Evolutionary conservation across 1,139 yeast species (phyloP).

Genomic region (Candida tetrigidarum): DNA sequence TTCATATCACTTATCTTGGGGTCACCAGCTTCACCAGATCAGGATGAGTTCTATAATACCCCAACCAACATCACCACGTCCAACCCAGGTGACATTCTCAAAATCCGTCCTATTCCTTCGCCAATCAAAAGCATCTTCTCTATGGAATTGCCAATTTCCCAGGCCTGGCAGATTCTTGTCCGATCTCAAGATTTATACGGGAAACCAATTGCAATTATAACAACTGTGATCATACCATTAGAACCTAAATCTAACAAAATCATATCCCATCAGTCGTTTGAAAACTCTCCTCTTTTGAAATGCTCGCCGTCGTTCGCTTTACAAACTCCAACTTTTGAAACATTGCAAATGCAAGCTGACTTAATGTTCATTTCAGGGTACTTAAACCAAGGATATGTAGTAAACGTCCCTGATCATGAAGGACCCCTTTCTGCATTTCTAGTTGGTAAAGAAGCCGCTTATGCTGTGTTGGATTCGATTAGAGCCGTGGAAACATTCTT

Average conservation of each 20-base stretch:
- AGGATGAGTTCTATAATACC: conserved; percentile 27
- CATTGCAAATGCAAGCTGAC: conserved; percentile 26
- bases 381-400: conserved; percentile 35
- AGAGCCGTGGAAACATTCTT: conserved; percentile 32
- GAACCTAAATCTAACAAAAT: conserved; percentile 33
- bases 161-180: conserved; percentile 35
- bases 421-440: conserved; percentile 33
- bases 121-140: conserved; percentile 19
- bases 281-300: conserved; percentile 31
- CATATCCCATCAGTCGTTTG: conserved; percentile 38
- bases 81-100: conserved; percentile 26
- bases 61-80: conserved; percentile 24
- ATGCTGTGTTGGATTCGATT: conserved; percentile 31
- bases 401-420: conserved; percentile 38
- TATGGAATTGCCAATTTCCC: conserved; percentile 20
- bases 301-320: conserved; percentile 40
- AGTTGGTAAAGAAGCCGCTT: conserved; percentile 33
- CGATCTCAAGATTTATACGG: conserved; percentile 39
- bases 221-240: conserved; percentile 29
- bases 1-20: not conserved
- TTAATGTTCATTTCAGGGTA: conserved; percentile 20
- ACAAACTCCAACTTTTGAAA: conserved; percentile 24
- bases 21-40: not conserved
- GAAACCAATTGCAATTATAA: conserved; percentile 32
- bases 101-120: conserved; percentile 18